Evolutionary conservation across 352 stramenopile species (phyloP).

Genomic region (Phytophthora sp.): DNA sequence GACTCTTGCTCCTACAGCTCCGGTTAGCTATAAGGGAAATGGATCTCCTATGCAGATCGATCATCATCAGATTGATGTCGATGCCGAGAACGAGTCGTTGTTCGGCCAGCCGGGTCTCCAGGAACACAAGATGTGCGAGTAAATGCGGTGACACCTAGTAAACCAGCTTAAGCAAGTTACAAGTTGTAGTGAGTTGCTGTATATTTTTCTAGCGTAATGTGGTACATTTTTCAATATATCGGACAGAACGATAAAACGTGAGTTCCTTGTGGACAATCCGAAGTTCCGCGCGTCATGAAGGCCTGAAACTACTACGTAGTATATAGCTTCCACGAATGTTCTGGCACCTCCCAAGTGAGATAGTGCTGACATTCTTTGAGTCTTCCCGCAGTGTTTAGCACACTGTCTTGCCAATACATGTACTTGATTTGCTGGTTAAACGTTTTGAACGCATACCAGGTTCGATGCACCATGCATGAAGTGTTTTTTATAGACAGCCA

Average conservation of each 20-base stretch:
- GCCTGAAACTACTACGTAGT: background rate
- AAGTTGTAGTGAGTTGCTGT: background rate
- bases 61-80: background rate
- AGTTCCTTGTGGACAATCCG: background rate
- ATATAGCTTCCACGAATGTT: background rate
- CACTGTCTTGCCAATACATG: too few species aligned
- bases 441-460: too few species aligned
- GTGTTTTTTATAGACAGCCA: too few species aligned
- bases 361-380: background rate
- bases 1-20: background rate
- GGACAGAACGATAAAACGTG: too few species aligned
- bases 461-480: too few species aligned
- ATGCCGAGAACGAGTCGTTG: background rate
- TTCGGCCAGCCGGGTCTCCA: background rate
- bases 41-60: background rate
- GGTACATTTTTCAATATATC: background rate
- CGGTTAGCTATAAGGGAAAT: background rate
- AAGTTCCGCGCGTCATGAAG: background rate
- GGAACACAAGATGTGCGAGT: slow-evolving; percentile 6
- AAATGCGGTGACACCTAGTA: background rate
- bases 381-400: too few species aligned
- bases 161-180: background rate
- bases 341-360: background rate
- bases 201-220: background rate
- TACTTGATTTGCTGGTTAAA: too few species aligned